Conservation (phyloP, 2,329 filamentous ascomycete genomes). For the Aspergillus neoniger region DNA sequence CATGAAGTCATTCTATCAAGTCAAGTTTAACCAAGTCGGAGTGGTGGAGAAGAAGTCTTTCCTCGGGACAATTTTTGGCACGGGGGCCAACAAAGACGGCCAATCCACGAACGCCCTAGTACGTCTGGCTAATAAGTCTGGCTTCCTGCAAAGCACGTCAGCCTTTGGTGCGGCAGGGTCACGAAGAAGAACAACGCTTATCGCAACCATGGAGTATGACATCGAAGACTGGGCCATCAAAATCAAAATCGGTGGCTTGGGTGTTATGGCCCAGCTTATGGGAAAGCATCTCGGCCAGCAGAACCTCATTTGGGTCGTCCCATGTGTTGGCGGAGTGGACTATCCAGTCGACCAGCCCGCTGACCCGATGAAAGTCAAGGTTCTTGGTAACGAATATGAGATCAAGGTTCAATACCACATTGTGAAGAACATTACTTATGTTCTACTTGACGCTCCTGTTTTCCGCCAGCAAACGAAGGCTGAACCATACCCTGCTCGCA, state of each 20-base stretch:
- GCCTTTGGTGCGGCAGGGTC: slow-evolving; percentile 37
- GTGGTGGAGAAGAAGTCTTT: slow-evolving; percentile 52
- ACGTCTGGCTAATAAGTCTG: slow-evolving; percentile 38
- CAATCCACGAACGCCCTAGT: slow-evolving; percentile 38
- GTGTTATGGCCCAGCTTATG: slow-evolving; percentile 72
- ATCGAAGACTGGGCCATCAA: slow-evolving; percentile 71
- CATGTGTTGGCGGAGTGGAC: slow-evolving; percentile 63
- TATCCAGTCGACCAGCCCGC: slow-evolving; percentile 62
- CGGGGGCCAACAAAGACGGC: slow-evolving; percentile 36
- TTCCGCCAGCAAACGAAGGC: slow-evolving; percentile 65
- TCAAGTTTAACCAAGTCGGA: slow-evolving; percentile 64
- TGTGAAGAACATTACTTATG: slow-evolving; percentile 67
- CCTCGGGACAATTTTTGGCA: slow-evolving; percentile 39
- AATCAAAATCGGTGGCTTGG: slow-evolving; percentile 70
- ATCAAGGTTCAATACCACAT: slow-evolving; percentile 66
- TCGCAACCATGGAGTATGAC: slow-evolving; percentile 72
- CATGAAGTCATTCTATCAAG: slow-evolving; percentile 63
- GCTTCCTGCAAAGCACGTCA: slow-evolving; percentile 40
- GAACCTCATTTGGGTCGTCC: slow-evolving; percentile 66
- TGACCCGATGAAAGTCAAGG: slow-evolving; percentile 63
- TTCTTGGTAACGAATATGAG: slow-evolving; percentile 62
- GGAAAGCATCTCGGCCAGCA: slow-evolving; percentile 65
- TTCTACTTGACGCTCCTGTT: slow-evolving; percentile 66
- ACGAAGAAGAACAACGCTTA: slow-evolving; percentile 59
- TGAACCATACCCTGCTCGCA: slow-evolving; percentile 66